phyloP scores from a whole-genome alignment of 306 rosid genomes.

The Cicer yamashitae region DNA sequence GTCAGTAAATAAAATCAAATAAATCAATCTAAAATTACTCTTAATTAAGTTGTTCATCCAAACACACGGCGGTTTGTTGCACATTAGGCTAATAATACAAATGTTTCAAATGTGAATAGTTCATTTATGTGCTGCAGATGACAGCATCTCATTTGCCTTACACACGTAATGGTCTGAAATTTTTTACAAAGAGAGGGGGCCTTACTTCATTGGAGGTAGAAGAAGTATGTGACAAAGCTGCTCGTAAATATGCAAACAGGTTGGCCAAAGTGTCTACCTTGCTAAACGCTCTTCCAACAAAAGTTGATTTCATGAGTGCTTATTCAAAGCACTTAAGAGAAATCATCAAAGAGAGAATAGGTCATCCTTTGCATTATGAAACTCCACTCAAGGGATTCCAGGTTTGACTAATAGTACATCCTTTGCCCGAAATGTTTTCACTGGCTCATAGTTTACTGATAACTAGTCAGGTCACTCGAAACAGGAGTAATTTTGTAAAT shows the following conservation, averaged over 20 bases:
- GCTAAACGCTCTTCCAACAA: constrained; percentile 52
- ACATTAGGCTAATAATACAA: constrained; percentile 1
- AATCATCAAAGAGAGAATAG: constrained; percentile 76
- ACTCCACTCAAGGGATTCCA: constrained; percentile 85
- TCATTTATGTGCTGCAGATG: constrained; percentile 62
- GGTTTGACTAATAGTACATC: constrained; percentile 50
- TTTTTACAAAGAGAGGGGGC: constrained; percentile 87
- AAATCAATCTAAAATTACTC: too few species aligned
- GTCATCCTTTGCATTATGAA: constrained; percentile 80
- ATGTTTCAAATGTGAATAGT: not conserved
- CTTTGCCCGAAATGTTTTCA: too few species aligned
- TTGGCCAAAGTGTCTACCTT: constrained; percentile 66
- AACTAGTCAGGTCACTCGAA: too few species aligned
- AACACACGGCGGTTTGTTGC: not conserved
- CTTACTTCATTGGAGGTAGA: constrained; percentile 75
- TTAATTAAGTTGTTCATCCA: not conserved
- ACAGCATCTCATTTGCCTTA: constrained; percentile 95
- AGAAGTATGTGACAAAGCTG: constrained; percentile 77
- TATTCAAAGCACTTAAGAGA: constrained; percentile 74
- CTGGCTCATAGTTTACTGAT: too few species aligned
- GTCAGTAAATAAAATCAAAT: too few species aligned
- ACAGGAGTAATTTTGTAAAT: too few species aligned
- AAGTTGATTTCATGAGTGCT: constrained; percentile 81
- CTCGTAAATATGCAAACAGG: constrained; percentile 79
- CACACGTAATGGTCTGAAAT: constrained; percentile 86